A percentile compares a stretch with the other conserved stretches of the same genome.
Conservation (phyloP, 192 early-diverging fungal genomes). For the Linnemannia zychae region DNA sequence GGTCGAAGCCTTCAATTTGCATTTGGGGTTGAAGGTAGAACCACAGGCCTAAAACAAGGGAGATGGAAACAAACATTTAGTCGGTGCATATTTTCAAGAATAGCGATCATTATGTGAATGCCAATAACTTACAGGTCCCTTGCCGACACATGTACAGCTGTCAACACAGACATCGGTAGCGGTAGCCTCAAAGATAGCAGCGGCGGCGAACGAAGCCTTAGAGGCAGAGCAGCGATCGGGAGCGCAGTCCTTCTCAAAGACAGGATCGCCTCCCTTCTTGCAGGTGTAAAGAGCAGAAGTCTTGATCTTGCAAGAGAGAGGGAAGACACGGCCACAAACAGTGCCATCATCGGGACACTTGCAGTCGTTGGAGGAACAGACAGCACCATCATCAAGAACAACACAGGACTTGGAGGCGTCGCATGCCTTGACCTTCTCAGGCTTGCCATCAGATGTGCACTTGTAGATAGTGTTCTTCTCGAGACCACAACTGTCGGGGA, state of each 20-base stretch:
- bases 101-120: too few species aligned
- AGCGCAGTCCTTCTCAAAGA: not conserved
- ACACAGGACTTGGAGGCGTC: not conserved
- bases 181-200: not conserved
- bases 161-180: not conserved
- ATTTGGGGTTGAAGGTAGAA: not conserved
- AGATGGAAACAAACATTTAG: too few species aligned
- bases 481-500: not conserved
- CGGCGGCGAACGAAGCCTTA: not conserved
- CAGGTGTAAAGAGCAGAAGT: not conserved
- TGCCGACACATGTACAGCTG: too few species aligned
- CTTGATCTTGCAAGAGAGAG: not conserved
- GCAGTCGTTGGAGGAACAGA: not conserved
- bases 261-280: not conserved
- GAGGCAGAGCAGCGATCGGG: not conserved
- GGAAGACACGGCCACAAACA: constrained; percentile 5
- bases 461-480: constrained; percentile 7
- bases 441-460: not conserved
- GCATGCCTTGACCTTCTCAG: not conserved
- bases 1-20: not conserved
- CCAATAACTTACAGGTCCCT: too few species aligned
- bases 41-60: constrained; percentile 8
- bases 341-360: constrained; percentile 4
- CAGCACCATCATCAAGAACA: not conserved
- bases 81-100: not conserved